Base-by-base conservation (phyloP, 345 rosid species). In the Raphanus sativus region DNA sequence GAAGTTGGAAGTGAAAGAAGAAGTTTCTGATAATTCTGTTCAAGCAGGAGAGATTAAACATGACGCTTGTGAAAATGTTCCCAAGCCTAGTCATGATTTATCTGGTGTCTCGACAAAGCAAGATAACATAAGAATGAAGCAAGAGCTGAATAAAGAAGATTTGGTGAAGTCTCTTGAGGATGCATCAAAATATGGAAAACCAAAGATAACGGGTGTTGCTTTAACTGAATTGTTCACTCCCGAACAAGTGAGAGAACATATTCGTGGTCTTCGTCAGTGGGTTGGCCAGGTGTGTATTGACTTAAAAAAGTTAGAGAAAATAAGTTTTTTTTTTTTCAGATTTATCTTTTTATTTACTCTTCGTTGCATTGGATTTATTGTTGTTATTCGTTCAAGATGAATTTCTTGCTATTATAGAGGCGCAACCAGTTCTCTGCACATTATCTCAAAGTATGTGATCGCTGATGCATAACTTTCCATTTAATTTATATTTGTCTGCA, bases 181-280 rank as follows among this genome's bases (percentile, higher is more conserved):
- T 58, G 84, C 78, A 16, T 80, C 90, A 15, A 91, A 86, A 86
- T 90, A 97, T 72, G 97, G 92, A 75, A 96, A 96, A 86, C 94
- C 99, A 70, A 93, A 88, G 77, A 90, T 96, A 81, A 91, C 89
- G 76, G 99, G 98, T 61, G 98, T 96, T 29, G 93, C 99, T 52
- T 75, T 93, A 87, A 96, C 90, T 34, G 99, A 96, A 80, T 82
- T 96, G 73, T 96, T 96, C 80, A 93, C 99, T 50, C 99, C 99
- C 8, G 98, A 96, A 79, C 98, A 96, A 89, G 93, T 96, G 38
- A 88, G 89, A 72, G 93, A 86, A 84, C 99, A 96, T 85, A 96
- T 96, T 45, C 75, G n/a, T 17, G 98, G 99, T 55, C 97, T 96
- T 69, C 88, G 99, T 76, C 98, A 78, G 83, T 96, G 99, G 98